Evolutionary conservation across 306 rosid species (phyloP).

Genomic region (Medicago arabica): DNA sequence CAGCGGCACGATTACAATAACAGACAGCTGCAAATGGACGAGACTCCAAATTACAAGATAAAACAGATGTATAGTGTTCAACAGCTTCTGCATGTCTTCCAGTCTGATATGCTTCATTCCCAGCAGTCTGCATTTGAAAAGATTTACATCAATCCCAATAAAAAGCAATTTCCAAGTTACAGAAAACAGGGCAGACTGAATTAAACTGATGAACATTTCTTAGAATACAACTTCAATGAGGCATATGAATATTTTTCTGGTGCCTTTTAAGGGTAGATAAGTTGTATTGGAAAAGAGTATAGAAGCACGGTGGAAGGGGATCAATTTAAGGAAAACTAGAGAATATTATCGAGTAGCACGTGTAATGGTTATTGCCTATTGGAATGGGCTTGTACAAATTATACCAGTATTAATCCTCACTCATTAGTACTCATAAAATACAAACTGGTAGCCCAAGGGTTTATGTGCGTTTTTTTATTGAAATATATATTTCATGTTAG

Average conservation of each 20-base stretch:
- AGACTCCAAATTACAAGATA: constrained; percentile 84
- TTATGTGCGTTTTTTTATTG: neutral
- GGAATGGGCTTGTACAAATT: constrained; percentile 21
- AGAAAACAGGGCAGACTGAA: constrained; percentile 26
- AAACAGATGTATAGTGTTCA: constrained; percentile 81
- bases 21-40: constrained; percentile 89
- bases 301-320: constrained; percentile 17
- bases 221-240: neutral
- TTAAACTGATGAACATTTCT: neutral
- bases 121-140: constrained; percentile 69
- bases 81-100: constrained; percentile 86
- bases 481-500: neutral
- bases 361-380: neutral
- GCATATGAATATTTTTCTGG: neutral
- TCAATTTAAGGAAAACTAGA: constrained; percentile 26
- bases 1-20: constrained; percentile 97
- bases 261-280: constrained; percentile 10
- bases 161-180: constrained; percentile 26
- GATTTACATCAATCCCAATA: constrained; percentile 34
- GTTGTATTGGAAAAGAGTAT: constrained; percentile 16
- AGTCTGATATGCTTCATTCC: constrained; percentile 95
- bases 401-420: constrained; percentile 11
- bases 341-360: neutral
- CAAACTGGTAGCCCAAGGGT: constrained; percentile 12
- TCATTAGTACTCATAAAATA: neutral